Evolutionary conservation across 2,329 filamentous ascomycete species (phyloP).

Genomic region (Coniochaeta sp.): DNA sequence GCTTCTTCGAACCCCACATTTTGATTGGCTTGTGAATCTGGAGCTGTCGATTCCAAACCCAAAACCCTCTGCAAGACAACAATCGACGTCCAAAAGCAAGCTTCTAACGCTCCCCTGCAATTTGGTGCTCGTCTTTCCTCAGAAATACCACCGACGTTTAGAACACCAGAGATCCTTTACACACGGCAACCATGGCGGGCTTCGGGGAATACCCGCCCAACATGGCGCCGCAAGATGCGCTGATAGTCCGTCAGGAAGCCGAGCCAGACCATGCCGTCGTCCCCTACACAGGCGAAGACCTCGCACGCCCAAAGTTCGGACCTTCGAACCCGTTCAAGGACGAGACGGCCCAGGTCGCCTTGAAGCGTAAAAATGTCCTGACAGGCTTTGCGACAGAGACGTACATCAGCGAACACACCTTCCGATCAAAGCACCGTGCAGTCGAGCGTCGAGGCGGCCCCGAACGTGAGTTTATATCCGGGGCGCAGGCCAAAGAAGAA

Average conservation of each 20-base stretch:
- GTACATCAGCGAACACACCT: constrained; percentile 83
- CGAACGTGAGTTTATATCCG: constrained; percentile 47
- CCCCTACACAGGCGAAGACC: constrained; percentile 64
- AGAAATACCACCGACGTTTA: no score
- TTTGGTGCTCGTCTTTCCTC: no score
- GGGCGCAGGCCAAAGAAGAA: constrained; percentile 59
- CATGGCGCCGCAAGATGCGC: constrained; percentile 57
- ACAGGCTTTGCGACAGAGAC: constrained; percentile 87
- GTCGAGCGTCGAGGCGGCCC: constrained; percentile 61
- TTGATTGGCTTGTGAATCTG: no score
- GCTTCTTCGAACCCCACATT: no score
- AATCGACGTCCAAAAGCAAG: no score
- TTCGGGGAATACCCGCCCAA: constrained; percentile 60
- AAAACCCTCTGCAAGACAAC: no score
- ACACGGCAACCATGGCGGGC: constrained; percentile 44
- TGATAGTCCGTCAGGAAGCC: constrained; percentile 50
- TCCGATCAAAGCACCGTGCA: constrained; percentile 79
- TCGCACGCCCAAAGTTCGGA: constrained; percentile 58
- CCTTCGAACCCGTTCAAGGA: constrained; percentile 71
- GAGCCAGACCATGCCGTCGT: constrained; percentile 54
- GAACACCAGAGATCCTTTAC: no score
- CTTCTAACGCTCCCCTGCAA: no score
- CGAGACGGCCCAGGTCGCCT: constrained; percentile 35
- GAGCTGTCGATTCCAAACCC: no score
- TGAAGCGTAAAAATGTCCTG: constrained; percentile 74